Conservation (phyloP, 179 eudicot genomes). For the Heliamphora pulchella region DNA sequence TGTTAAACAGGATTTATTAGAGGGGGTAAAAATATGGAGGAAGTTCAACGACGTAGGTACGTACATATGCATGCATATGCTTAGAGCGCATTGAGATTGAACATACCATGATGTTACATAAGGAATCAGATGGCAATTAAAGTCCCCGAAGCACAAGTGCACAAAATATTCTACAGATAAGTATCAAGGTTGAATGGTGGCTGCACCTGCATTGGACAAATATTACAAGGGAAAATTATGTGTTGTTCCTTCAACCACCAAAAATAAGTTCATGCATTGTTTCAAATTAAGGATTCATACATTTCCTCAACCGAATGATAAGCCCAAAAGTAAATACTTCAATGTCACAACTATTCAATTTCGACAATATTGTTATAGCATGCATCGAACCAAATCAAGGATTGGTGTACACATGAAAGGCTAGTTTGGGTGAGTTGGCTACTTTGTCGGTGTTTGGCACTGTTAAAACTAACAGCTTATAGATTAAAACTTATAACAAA, state of each 20-base stretch:
- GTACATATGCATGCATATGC: not conserved
- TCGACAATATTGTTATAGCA: not conserved
- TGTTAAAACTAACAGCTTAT: too few species aligned
- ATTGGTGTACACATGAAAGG: not conserved
- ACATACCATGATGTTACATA: slow-evolving; percentile 11
- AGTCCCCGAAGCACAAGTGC: not conserved
- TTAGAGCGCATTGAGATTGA: not conserved
- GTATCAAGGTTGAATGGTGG: slow-evolving; percentile 1
- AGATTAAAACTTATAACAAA: too few species aligned
- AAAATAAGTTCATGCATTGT: not conserved
- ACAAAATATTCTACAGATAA: not conserved
- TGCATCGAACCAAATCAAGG: not conserved
- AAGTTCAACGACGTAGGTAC: not conserved
- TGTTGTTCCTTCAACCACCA: slow-evolving; percentile 2
- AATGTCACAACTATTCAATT: not conserved
- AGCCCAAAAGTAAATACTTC: not conserved
- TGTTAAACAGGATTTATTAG: not conserved
- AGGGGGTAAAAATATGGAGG: not conserved
- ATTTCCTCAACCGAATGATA: not conserved
- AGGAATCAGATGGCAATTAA: not conserved
- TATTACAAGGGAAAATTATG: not conserved
- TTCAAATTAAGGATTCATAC: not conserved
- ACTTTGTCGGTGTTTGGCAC: too few species aligned
- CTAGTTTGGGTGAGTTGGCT: not conserved
- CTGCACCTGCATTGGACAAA: slow-evolving; percentile 1